phyloP scores from a whole-genome alignment of 345 rosid species.

The Salix koriyanagi region DNA sequence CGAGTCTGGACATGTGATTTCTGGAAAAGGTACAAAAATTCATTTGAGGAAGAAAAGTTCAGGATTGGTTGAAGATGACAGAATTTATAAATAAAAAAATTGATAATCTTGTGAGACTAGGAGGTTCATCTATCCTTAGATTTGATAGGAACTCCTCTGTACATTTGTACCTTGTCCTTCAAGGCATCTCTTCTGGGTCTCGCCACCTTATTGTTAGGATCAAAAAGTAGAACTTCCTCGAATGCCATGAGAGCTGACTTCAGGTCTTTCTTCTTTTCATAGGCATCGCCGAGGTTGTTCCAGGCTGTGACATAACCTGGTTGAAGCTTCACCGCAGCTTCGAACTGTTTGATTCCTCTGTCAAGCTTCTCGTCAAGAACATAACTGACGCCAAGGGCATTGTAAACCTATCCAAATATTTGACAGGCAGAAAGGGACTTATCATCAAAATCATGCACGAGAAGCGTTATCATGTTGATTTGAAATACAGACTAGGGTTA shows the following conservation, averaged over 20 bases:
- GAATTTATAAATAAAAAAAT: background rate
- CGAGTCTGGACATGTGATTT: background rate
- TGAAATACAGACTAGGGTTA: background rate
- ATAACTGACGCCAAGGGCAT: constrained; percentile 76
- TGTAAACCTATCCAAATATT: constrained; percentile 37
- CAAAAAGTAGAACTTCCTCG: constrained; percentile 84
- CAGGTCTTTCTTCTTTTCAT: constrained; percentile 78
- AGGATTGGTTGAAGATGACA: background rate
- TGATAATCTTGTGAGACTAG: background rate
- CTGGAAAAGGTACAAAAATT: background rate
- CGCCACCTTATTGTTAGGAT: constrained; percentile 85
- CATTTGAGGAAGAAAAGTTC: background rate
- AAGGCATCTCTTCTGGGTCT: constrained; percentile 73
- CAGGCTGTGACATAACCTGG: constrained; percentile 96
- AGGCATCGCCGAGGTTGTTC: constrained; percentile 99
- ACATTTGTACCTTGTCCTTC: constrained; percentile 65
- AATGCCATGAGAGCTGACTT: constrained; percentile 82
- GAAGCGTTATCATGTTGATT: background rate
- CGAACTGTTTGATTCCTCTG: constrained; percentile 78
- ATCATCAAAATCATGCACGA: background rate
- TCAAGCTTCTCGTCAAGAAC: constrained; percentile 73
- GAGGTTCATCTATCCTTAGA: constrained; percentile 60
- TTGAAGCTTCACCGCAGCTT: constrained; percentile 79
- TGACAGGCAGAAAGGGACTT: background rate
- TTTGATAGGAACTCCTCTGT: constrained; percentile 73